Base-by-base conservation (phyloP, 2,329 filamentous ascomycete species). In the Fusarium clavum region DNA sequence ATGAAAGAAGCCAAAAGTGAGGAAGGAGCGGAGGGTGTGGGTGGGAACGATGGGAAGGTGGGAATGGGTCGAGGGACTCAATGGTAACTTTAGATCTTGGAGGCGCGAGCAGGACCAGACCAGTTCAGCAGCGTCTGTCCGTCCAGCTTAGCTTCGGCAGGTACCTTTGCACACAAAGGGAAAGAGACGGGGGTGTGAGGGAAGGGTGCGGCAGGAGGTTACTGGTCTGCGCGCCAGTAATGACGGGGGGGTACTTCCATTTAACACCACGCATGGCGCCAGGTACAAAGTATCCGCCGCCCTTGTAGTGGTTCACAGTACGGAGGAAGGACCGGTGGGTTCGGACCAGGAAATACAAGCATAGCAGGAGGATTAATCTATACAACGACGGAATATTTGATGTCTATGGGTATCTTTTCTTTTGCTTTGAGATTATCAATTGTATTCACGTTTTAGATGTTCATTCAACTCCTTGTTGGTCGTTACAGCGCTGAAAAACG, bases 11-110 rank as follows among this genome's bases (percentile, higher is more conserved):
- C 44, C 57, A 64, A 72, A 69, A 70, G 73, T 61, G 70, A 75
- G 68, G 69, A 75, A 67, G 72, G 70, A 70, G 64, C 57, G 61
- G 60, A 72, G 59, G 61, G 72, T 74, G 63, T 73, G 73, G 67
- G 73, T 71, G 73, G 72, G 64, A 70, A 74, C 70, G 64, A 54
- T 70, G 70, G 71, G 73, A 75, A 75, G 71, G 67, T 53, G 68
- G 71, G 73, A 72, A 75, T 74, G 73, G 73, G 73, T 74, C 72
- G 72, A 76, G 74, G 67, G 64, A 70, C 63, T 73, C 63, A 75
- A 73, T 70, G 73, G 67, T 64, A 70, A 63, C 70, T 62, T 73
- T 61, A 75, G 73, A 73, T 75, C 66, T 66, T 72, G 71, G 73
- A 72, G 70, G 73, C 70, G 65, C 72, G 68, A 74, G 73, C 60